Percentiles rank a stretch among this genome's conserved stretches.
Evolutionary conservation across 768 basidiomycete species (phyloP).

Genomic region (Melanogaster broomeanus): DNA sequence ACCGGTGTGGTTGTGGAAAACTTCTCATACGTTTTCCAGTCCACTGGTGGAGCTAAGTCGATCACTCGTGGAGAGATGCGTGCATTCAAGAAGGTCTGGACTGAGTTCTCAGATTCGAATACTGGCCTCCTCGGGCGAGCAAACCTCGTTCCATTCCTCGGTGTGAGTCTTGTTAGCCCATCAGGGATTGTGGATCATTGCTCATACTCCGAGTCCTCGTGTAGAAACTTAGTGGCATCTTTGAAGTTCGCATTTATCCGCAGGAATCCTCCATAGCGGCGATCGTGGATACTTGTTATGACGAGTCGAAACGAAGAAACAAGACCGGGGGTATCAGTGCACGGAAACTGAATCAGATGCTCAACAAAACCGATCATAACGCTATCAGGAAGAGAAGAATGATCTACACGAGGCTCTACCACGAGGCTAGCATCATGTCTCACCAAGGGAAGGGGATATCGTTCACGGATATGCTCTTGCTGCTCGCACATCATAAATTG

Average conservation of each 20-base stretch:
- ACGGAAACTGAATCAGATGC: slow-evolving; percentile 53
- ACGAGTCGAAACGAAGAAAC: slow-evolving; percentile 34
- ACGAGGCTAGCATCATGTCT: slow-evolving; percentile 81
- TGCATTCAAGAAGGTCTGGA: slow-evolving; percentile 93
- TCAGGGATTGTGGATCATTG: background rate
- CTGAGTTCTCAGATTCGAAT: slow-evolving; percentile 73
- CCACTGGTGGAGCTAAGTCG: slow-evolving; percentile 75
- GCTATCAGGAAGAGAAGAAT: slow-evolving; percentile 66
- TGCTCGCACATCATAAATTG: slow-evolving; percentile 89
- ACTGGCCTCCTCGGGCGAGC: slow-evolving; percentile 76
- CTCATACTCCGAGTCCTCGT: slow-evolving; percentile 4
- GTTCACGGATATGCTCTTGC: slow-evolving; percentile 84
- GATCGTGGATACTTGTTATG: slow-evolving; percentile 54
- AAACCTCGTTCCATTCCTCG: slow-evolving; percentile 77
- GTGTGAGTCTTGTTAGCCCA: slow-evolving; percentile 48
- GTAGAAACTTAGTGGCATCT: slow-evolving; percentile 82
- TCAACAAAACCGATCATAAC: slow-evolving; percentile 66
- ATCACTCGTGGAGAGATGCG: slow-evolving; percentile 93
- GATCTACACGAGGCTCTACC: slow-evolving; percentile 75
- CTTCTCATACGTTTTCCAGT: slow-evolving; percentile 94
- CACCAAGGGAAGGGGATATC: slow-evolving; percentile 80
- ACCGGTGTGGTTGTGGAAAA: slow-evolving; percentile 96
- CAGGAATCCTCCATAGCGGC: slow-evolving; percentile 60
- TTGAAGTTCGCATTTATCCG: slow-evolving; percentile 88
- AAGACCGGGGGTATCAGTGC: slow-evolving; percentile 61